Base-by-base conservation (phyloP, 169 alveolate species). In the Cryptosporidium parvum region DNA sequence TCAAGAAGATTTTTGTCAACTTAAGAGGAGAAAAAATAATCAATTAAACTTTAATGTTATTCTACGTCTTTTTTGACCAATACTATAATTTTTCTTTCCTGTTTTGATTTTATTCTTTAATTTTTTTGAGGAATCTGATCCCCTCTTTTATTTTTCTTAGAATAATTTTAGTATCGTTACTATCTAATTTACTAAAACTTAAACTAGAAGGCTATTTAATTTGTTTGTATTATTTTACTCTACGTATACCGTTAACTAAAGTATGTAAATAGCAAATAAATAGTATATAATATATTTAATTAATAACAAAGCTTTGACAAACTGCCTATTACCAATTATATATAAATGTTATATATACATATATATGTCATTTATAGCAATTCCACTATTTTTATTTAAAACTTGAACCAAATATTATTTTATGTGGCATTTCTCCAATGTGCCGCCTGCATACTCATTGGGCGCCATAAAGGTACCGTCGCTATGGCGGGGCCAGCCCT, bases 11-110 rank as follows among this genome's bases (percentile, higher is more conserved):
- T 52, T 26, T 26, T 71, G 26, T 35, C 33, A 31, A 65, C 44
- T 31, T n/a, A 31, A 18, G 86, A 80, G 70, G 31, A 18, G 89
- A 80, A 80, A 65, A 80, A 61, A 80, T 39, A 29, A 67, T 35
- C 9, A 56, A 21, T 35, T n/a, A 70, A 56, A 61, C 70, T 67
- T 62, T 59, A 0, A 80, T 53, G 26, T 62, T 48, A 44, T 51
- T 61, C 45, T 62, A 21, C 75, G 72, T 80, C 89, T 80, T 62
- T 65, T 80, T 18, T 80, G 75, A 39, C 89, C 35, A 39, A 42
- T 29, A 56, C 52, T n/a, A n/a, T 23, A 4, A 21, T n/a, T 52
- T 70, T 23, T 70, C 51, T 51, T 31, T 21, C 80, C 31, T 12
- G 1, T 39, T 9, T 8, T 35, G 42, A 21, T 56, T 56, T 26